Evolutionary conservation across 805 yeast genomes (phyloP), one percentile per base, ranked within the genome.

Genomic region (Sugiyamaella valdiviana): DNA sequence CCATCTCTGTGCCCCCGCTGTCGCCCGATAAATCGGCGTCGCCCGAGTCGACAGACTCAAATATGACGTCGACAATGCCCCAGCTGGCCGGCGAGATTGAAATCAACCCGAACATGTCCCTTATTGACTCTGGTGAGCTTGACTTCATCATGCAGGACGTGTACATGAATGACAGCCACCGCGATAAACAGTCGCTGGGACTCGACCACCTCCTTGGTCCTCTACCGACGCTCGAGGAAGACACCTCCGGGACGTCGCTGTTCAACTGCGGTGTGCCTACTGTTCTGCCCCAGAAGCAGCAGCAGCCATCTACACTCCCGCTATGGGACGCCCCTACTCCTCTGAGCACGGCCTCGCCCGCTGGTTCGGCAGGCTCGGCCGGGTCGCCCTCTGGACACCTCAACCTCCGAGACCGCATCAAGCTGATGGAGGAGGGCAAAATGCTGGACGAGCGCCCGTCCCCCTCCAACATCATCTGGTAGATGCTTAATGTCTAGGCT

Each of bases 181-280:
- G 32, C n/a, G 32, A 26, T n/a, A 26, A 35, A 15, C 15, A 12
- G 14, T 35, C 24, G 10, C 14, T 26, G 7, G 32, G 32, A 3
- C 9, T 26, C 10, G 32, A 26, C n/a, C 7, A 12, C 7, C 9
- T 26, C n/a, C 3, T 26, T 5, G 32, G 6, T 10, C 14, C 32
- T 10, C n/a, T 6, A n/a, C 97, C 98, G 64, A 87, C 93, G 61
- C 82, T 93, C 58, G 97, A 93, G 67, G 67, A 68, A 24, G 62
- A 76, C 15, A 85, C 88, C 61, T 80, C 80, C 71, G 75, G 93
- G 60, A 84, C 89, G 46, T 83, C 96, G 43, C 78, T 93, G 75
- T 75, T 93, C 32, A 36, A 40, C 42, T 17, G 22, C 44, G 15
- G 29, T n/a, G 15, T 19, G 23, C 24, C 23, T 21, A 39, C 39